Conservation (phyloP, 345 rosid species). For the Pistacia atlantica region DNA sequence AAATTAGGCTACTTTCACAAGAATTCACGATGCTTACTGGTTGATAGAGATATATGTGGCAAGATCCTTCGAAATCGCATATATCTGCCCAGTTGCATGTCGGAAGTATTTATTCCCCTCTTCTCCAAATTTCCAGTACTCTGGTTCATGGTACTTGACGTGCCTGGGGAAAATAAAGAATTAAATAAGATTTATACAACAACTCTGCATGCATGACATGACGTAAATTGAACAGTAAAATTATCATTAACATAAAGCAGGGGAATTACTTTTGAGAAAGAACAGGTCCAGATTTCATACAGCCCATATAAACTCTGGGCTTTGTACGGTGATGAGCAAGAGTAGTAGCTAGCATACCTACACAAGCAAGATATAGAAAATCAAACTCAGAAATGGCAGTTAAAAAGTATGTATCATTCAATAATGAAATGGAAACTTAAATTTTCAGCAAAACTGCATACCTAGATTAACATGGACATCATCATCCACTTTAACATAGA, state of each 20-base stretch:
- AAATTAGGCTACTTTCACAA: background rate
- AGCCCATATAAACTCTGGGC: constrained; percentile 88
- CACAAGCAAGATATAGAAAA: constrained; percentile 12
- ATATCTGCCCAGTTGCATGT: constrained; percentile 98
- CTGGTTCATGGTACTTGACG: constrained; percentile 98
- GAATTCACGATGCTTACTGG: constrained; percentile 54
- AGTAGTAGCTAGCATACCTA: constrained; percentile 87
- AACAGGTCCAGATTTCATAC: constrained; percentile 99
- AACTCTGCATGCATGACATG: background rate
- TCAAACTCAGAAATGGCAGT: constrained; percentile 6
- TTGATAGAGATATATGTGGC: constrained; percentile 83
- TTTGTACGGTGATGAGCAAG: constrained; percentile 89
- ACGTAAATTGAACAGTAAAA: constrained; percentile 7
- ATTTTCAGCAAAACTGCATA: constrained; percentile 26
- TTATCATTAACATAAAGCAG: background rate
- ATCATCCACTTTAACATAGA: constrained; percentile 94
- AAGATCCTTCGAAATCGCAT: constrained; percentile 93
- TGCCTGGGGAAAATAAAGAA: constrained; percentile 43
- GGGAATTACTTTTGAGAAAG: constrained; percentile 79
- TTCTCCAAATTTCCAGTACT: constrained; percentile 97
- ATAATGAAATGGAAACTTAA: background rate
- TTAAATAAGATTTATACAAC: constrained; percentile 3
- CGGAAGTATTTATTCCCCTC: constrained; percentile 94
- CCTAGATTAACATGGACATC: constrained; percentile 99
- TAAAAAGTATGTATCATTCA: background rate